Evolutionary conservation across 2,329 filamentous ascomycete genomes (phyloP).

Genomic region (Microdochium trichocladiopsis): DNA sequence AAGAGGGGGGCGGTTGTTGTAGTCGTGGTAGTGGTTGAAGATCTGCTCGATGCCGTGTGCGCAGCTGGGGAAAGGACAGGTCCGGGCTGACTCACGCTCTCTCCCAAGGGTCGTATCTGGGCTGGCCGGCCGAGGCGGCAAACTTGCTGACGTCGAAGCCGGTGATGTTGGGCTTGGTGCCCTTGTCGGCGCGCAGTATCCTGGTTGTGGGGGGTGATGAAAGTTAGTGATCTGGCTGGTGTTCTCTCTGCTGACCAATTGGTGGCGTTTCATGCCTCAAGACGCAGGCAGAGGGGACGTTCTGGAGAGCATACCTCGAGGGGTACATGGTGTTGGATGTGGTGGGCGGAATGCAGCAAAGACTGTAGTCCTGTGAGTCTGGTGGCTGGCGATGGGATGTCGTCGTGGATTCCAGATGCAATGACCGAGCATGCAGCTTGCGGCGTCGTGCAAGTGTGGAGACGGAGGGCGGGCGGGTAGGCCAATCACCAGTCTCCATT

Average conservation of each 20-base stretch:
- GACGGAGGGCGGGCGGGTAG: not conserved
- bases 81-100: conserved; percentile 42
- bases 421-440: not conserved
- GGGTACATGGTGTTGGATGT: conserved; percentile 22
- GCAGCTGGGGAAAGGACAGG: no score
- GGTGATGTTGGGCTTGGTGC: conserved; percentile 66
- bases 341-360: not conserved
- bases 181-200: conserved; percentile 44
- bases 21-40: no score
- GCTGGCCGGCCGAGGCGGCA: conserved; percentile 60
- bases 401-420: conserved; percentile 1
- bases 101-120: conserved; percentile 61
- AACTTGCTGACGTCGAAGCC: conserved; percentile 86
- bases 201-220: conserved; percentile 14
- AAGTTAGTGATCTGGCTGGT: not conserved
- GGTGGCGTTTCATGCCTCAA: not conserved
- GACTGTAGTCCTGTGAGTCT: not conserved
- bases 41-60: not conserved
- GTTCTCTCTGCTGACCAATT: no score
- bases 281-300: not conserved
- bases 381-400: conserved; percentile 5
- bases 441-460: not conserved
- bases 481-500: not conserved
- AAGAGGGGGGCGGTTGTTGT: not conserved
- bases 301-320: conserved; percentile 19